Conservation (phyloP, 176 grass and related monocot species). For the Coix lacrymajobi region DNA sequence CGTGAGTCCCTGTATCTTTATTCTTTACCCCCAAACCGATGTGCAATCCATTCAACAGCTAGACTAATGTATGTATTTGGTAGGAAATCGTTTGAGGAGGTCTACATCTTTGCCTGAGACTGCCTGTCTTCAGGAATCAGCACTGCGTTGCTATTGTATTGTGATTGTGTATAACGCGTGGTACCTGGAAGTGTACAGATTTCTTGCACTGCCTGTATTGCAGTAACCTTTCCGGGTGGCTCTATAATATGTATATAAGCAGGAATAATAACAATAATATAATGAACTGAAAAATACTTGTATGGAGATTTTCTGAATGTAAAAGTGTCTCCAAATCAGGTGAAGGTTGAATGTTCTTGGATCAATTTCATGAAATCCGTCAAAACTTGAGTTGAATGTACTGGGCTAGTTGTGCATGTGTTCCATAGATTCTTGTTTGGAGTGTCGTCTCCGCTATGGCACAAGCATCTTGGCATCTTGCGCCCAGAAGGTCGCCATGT, state of each 20-base stretch:
- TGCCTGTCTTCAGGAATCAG: neutral
- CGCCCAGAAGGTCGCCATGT: too few species aligned
- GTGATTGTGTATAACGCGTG: neutral
- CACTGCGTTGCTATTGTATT: neutral
- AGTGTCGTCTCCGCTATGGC: too few species aligned
- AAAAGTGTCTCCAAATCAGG: neutral
- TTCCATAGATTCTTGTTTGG: too few species aligned
- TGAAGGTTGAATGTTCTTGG: neutral
- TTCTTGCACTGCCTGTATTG: neutral
- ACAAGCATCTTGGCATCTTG: too few species aligned
- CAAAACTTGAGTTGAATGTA: neutral
- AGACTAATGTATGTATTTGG: neutral
- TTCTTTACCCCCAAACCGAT: neutral
- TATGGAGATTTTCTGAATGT: neutral
- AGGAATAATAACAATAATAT: neutral
- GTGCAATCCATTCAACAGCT: neutral
- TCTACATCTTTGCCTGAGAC: slow-evolving; percentile 66
- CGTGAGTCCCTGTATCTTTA: slow-evolving; percentile 35
- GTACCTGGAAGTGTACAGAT: neutral
- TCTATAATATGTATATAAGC: neutral
- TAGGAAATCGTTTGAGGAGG: slow-evolving; percentile 69
- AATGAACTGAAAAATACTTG: neutral
- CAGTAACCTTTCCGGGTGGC: neutral
- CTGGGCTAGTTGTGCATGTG: too few species aligned
- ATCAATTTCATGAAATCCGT: neutral